These are phyloP conservation scores for Exophiala spinifera DNA, from an alignment of 2,329 filamentous ascomycete genomes.

Conservation along the genomic window DNA sequence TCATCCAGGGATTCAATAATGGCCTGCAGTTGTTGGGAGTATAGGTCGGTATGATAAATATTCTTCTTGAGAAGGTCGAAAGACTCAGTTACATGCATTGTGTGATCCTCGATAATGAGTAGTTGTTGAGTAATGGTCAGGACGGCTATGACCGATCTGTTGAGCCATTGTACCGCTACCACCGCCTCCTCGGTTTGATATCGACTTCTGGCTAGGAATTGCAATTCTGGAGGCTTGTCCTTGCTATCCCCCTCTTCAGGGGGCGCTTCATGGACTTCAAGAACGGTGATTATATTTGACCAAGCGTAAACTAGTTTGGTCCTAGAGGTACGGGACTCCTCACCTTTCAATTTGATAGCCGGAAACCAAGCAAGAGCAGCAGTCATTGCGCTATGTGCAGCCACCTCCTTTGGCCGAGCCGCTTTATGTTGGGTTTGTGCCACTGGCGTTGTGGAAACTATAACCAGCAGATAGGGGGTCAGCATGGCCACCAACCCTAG, in stretches of 20 bases:
- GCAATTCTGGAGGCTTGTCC: slow-evolving; percentile 73
- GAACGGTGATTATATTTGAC: slow-evolving; percentile 93
- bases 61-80: slow-evolving; percentile 90
- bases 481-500: slow-evolving; percentile 92
- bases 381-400: slow-evolving; percentile 84
- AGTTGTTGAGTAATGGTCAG: slow-evolving; percentile 92
- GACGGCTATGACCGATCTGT: slow-evolving; percentile 84
- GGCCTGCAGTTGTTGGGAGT: slow-evolving; percentile 78
- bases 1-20: slow-evolving; percentile 88
- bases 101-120: slow-evolving; percentile 85
- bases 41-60: slow-evolving; percentile 87
- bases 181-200: slow-evolving; percentile 96
- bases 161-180: slow-evolving; percentile 94
- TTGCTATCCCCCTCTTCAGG: slow-evolving; percentile 58
- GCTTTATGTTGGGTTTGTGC: slow-evolving; percentile 97
- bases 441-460: slow-evolving; percentile 93
- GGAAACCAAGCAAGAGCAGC: slow-evolving; percentile 97
- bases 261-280: slow-evolving; percentile 77
- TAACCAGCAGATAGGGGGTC: slow-evolving; percentile 90
- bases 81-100: slow-evolving; percentile 86
- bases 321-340: slow-evolving; percentile 63
- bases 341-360: slow-evolving; percentile 82
- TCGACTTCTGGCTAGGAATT: slow-evolving; percentile 76
- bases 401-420: slow-evolving; percentile 83
- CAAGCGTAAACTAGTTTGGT: slow-evolving; percentile 94